Percentiles rank a stretch among this genome's conserved stretches.
These are phyloP conservation scores for Erucastrum elatum DNA, from an alignment of 345 rosid genomes.

Conservation along the genomic window DNA sequence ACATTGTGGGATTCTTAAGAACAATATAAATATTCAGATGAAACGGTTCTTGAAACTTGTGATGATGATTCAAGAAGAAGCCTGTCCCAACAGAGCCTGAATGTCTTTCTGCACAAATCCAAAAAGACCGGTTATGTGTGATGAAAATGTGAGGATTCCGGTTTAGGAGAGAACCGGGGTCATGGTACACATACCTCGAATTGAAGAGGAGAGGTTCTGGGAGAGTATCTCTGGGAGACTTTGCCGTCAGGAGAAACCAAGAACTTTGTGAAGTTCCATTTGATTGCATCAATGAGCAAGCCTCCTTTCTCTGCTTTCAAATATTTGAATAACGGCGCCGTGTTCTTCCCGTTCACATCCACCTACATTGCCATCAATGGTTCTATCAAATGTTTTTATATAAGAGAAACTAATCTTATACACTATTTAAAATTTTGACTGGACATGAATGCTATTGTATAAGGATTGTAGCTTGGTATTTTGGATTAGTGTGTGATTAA, in stretches of 20 bases:
- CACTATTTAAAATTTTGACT: neutral
- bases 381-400: too few relatives aligned
- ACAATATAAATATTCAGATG: neutral
- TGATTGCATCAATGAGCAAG: constrained; percentile 68
- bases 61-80: constrained; percentile 35
- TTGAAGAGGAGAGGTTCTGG: constrained; percentile 83
- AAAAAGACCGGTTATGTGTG: neutral
- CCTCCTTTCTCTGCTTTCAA: constrained; percentile 85
- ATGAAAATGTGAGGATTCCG: neutral
- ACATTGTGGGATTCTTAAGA: neutral
- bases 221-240: constrained; percentile 73
- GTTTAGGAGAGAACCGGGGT: constrained; percentile 6
- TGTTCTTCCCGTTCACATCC: constrained; percentile 87
- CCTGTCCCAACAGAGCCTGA: constrained; percentile 52
- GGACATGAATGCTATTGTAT: neutral
- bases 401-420: too few relatives aligned
- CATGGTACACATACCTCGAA: constrained; percentile 53
- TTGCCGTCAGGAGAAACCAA: constrained; percentile 74
- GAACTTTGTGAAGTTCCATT: constrained; percentile 96
- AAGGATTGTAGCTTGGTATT: neutral
- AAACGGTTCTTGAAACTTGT: constrained; percentile 1
- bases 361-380: constrained; percentile 44
- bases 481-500: constrained; percentile 1
- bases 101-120: constrained; percentile 68
- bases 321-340: constrained; percentile 76